Evolutionary conservation across 192 early-diverging fungal genomes (phyloP).

Genomic region (Polychytrium aggregatum): DNA sequence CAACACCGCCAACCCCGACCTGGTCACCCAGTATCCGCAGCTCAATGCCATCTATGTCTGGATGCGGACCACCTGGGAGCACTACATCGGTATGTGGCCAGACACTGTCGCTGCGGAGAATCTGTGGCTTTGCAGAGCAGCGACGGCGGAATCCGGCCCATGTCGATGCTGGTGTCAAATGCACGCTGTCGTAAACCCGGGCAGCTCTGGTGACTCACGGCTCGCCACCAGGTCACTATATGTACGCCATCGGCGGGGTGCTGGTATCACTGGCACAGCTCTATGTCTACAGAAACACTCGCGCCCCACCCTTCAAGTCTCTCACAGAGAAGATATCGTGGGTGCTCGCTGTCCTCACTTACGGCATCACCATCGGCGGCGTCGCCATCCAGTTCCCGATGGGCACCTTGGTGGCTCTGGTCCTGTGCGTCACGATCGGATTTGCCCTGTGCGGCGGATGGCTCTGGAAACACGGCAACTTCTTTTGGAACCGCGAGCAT

Average conservation of each 20-base stretch:
- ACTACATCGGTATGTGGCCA: too few relatives aligned
- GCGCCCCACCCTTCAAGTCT: neutral
- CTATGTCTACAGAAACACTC: conserved; percentile 8
- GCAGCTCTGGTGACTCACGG: too few relatives aligned
- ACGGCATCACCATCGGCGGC: conserved; percentile 16
- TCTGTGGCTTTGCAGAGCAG: too few relatives aligned
- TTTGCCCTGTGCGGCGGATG: conserved; percentile 10
- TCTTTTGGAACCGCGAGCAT: too few relatives aligned
- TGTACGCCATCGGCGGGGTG: conserved; percentile 23
- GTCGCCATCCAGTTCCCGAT: conserved; percentile 20
- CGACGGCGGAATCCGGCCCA: too few relatives aligned
- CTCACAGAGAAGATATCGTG: too few relatives aligned
- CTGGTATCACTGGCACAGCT: conserved; percentile 5
- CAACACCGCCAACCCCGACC: conserved; percentile 4
- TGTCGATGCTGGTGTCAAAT: too few relatives aligned
- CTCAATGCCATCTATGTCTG: conserved; percentile 12
- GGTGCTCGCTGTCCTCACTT: conserved; percentile 3
- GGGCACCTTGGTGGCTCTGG: conserved; percentile 13
- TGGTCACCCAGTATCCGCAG: conserved; percentile 3
- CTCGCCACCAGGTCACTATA: too few relatives aligned
- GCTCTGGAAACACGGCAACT: too few relatives aligned
- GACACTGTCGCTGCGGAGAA: too few relatives aligned
- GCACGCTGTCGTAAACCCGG: too few relatives aligned
- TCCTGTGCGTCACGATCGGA: conserved; percentile 9
- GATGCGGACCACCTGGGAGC: conserved; percentile 20